phyloP scores from a whole-genome alignment of 192 early-diverging fungal species.

The Geosiphon pyriformis region DNA sequence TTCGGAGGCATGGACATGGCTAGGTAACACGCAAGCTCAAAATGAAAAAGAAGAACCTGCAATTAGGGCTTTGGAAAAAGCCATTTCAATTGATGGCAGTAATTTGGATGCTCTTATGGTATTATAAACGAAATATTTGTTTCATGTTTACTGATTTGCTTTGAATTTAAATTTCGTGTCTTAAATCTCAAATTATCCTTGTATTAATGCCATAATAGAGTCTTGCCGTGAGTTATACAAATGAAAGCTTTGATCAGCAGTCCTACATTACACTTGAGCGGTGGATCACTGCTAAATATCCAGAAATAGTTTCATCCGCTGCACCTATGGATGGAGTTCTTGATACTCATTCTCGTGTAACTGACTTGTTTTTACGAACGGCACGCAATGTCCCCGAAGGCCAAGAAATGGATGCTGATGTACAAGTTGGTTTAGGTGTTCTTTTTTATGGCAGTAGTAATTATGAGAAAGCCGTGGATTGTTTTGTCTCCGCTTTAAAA shows the following conservation, averaged over 20 bases:
- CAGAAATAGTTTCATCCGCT: slow-evolving; percentile 40
- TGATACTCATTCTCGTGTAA: slow-evolving; percentile 59
- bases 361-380: slow-evolving; percentile 75
- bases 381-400: slow-evolving; percentile 56
- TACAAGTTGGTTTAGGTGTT: slow-evolving; percentile 93
- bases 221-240: slow-evolving; percentile 93
- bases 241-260: slow-evolving; percentile 86
- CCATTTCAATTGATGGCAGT: slow-evolving; percentile 69
- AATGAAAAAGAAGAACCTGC: slow-evolving; percentile 97
- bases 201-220: slow-evolving; percentile 31
- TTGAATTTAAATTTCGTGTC: too few species aligned
- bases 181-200: slow-evolving; percentile 1
- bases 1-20: slow-evolving; percentile 79
- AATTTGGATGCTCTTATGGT: slow-evolving; percentile 62
- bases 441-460: slow-evolving; percentile 89
- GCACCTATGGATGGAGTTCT: slow-evolving; percentile 4
- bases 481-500: slow-evolving; percentile 87
- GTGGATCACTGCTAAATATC: slow-evolving; percentile 83
- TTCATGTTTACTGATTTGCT: too few species aligned
- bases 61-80: slow-evolving; percentile 85
- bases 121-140: slow-evolving; percentile 12
- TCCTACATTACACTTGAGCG: slow-evolving; percentile 86
- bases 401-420: slow-evolving; percentile 74
- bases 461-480: slow-evolving; percentile 95
- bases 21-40: slow-evolving; percentile 93